phyloP scores from a whole-genome alignment of 495 filamentous ascomycete species.

The Xylaria curta region DNA sequence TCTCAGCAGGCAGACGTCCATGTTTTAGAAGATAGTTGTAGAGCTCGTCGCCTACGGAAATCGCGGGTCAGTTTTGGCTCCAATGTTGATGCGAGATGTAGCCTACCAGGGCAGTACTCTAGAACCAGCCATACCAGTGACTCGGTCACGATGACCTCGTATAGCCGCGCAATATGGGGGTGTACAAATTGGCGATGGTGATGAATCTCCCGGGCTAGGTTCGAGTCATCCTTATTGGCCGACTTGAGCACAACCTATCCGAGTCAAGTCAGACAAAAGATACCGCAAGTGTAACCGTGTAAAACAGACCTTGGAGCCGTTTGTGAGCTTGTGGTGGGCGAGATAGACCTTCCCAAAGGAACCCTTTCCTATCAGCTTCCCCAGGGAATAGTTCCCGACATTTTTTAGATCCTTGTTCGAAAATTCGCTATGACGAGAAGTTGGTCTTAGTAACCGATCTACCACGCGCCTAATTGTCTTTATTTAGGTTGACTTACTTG shows the following conservation, averaged over 20 bases:
- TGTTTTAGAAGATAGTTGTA: constrained; percentile 93
- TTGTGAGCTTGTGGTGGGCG: constrained; percentile 95
- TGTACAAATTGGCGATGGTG: constrained; percentile 98
- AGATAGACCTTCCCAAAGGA: constrained; percentile 99
- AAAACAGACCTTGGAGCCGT: constrained; percentile 87
- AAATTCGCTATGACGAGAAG: constrained; percentile 74
- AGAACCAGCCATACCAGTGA: constrained; percentile 92
- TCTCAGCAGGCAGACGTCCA: constrained; percentile 82
- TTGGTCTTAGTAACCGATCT: constrained; percentile 30
- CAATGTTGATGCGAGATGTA: neutral
- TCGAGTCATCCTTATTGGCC: constrained; percentile 92
- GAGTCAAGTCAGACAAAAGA: constrained; percentile 20
- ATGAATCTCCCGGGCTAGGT: constrained; percentile 95
- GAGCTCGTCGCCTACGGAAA: constrained; percentile 80
- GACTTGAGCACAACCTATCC: constrained; percentile 94
- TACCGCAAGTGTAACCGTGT: neutral
- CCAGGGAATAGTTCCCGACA: constrained; percentile 94
- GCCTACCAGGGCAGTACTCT: constrained; percentile 93
- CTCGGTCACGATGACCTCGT: constrained; percentile 98
- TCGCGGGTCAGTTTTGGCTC: neutral
- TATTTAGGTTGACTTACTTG: constrained; percentile 66
- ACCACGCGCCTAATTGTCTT: constrained; percentile 18
- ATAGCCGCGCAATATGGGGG: constrained; percentile 94
- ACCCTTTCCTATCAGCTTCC: constrained; percentile 92
- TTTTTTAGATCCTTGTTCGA: constrained; percentile 86